A percentile compares a stretch with the other conserved stretches of the same genome.
Evolutionary conservation across 768 basidiomycete species (phyloP).

Genomic region (Mycena haematopus): DNA sequence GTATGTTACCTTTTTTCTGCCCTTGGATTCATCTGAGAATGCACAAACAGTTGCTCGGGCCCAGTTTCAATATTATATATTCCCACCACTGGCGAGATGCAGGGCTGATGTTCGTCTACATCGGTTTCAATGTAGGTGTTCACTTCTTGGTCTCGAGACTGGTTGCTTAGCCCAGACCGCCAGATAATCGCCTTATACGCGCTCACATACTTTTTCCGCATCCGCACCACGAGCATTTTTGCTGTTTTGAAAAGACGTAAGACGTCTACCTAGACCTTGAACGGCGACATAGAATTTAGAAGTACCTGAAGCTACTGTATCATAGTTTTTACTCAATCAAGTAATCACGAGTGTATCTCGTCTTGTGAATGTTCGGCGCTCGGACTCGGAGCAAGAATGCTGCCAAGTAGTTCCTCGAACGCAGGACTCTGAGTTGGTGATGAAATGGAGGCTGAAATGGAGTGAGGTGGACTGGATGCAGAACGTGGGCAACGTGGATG

Average conservation of each 20-base stretch:
- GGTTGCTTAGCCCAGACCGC: background rate
- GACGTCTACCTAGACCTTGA: constrained; percentile 8
- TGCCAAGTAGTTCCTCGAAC: no score
- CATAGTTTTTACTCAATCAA: no score
- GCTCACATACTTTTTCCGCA: constrained; percentile 65
- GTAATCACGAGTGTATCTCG: no score
- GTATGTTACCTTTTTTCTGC: background rate
- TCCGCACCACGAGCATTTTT: constrained; percentile 42
- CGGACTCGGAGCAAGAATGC: no score
- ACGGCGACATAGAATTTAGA: no score
- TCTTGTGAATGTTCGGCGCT: no score
- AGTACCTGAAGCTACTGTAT: no score
- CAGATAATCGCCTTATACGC: constrained; percentile 54
- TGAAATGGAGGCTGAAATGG: no score
- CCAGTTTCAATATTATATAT: background rate
- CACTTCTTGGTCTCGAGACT: background rate
- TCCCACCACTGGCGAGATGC: background rate
- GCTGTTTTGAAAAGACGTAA: constrained; percentile 31
- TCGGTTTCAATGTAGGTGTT: constrained; percentile 50
- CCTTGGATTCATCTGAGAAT: background rate
- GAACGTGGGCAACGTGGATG: no score
- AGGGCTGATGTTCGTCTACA: constrained; percentile 49
- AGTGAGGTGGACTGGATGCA: no score
- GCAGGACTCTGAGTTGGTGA: no score
- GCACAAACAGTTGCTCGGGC: background rate